Evolutionary conservation across 305 asterid genomes (phyloP).

Genomic region (Fraxinus greggii): DNA sequence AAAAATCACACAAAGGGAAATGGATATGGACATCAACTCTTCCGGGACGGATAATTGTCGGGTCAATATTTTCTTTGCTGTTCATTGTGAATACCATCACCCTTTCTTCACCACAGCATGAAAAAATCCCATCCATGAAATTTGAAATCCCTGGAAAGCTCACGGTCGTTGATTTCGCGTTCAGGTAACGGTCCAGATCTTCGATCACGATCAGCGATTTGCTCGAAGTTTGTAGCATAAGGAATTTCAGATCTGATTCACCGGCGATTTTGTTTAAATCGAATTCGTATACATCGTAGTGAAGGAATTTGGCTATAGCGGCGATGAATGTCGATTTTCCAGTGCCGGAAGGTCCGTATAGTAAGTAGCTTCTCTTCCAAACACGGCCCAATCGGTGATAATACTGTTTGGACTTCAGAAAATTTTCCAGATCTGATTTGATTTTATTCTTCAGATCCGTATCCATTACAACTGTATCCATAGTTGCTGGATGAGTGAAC

Average conservation of each 20-base stretch:
- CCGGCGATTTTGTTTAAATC: conserved; percentile 55
- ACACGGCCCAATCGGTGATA: conserved; percentile 78
- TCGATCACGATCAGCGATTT: conserved; percentile 71
- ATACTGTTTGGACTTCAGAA: conserved; percentile 69
- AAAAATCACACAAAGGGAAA: conserved; percentile 80
- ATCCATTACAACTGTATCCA: conserved; percentile 81
- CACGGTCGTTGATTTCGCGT: conserved; percentile 48
- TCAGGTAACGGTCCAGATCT: conserved; percentile 72
- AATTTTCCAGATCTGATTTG: conserved; percentile 72
- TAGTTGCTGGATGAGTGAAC: conserved; percentile 75
- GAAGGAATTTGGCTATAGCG: conserved; percentile 66
- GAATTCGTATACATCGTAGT: conserved; percentile 76
- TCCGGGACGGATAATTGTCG: conserved; percentile 76
- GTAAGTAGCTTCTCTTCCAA: conserved; percentile 84
- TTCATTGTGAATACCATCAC: conserved; percentile 78
- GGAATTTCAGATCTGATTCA: conserved; percentile 73
- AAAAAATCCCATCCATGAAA: conserved; percentile 89
- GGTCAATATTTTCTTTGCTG: conserved; percentile 59
- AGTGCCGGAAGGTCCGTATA: conserved; percentile 78
- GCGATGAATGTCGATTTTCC: conserved; percentile 80
- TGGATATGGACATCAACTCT: conserved; percentile 78
- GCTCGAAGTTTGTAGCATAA: conserved; percentile 67
- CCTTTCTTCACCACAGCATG: conserved; percentile 83
- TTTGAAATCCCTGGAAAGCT: conserved; percentile 68
- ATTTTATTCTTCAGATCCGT: conserved; percentile 67